Conservation (phyloP, 305 asterid species). For the Fraxinus ornus region DNA sequence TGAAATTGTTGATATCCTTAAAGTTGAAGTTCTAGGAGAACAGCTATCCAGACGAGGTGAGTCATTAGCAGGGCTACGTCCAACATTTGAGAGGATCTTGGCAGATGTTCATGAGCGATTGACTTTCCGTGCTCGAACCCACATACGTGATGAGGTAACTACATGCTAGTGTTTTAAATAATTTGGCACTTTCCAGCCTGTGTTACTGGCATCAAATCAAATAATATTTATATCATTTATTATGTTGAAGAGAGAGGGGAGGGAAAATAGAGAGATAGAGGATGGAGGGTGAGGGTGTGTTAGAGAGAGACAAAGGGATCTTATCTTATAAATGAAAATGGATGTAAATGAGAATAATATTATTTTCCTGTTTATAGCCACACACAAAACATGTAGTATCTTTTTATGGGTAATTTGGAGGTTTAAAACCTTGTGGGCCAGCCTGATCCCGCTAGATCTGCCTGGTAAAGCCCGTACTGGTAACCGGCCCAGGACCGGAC, state of each 20-base stretch:
- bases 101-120: constrained; percentile 98
- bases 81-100: constrained; percentile 86
- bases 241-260: background rate
- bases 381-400: background rate
- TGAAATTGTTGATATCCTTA: constrained; percentile 91
- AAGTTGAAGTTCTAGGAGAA: constrained; percentile 93
- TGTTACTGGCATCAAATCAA: constrained; percentile 12
- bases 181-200: constrained; percentile 2
- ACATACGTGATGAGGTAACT: constrained; percentile 91
- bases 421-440: background rate
- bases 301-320: background rate
- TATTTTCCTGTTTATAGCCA: background rate
- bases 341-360: background rate
- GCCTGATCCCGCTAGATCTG: background rate
- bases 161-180: background rate
- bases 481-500: background rate
- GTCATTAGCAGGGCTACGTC: constrained; percentile 81
- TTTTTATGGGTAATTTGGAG: background rate
- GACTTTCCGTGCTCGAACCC: constrained; percentile 96
- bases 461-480: background rate
- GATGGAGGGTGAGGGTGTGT: background rate
- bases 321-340: background rate
- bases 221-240: background rate
- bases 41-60: constrained; percentile 85
- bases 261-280: background rate